Evolutionary conservation across 1,284 basidiomycete species (phyloP), one percentile per base, ranked within the genome.

Genomic region (Puccinia triticina): DNA sequence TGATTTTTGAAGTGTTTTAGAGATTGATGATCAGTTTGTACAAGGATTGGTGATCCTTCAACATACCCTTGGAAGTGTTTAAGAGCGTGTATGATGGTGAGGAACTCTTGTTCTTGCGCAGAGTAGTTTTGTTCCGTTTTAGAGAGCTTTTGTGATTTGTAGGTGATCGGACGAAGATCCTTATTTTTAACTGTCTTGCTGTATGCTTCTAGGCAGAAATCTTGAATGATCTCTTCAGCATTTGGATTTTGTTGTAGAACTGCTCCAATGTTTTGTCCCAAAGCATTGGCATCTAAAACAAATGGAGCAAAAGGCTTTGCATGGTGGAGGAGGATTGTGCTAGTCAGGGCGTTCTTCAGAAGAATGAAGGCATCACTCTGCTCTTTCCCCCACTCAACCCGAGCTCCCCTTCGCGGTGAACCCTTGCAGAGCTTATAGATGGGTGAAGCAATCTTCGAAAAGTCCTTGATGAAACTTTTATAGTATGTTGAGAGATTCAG

Each of bases 1-100:
- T 76, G 74, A 23, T 16, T 76, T 61, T 76, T 76, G 37, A 76
- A 76, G n/a, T 76, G 43, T n/a, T 61, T 76, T 16, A 76, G 74
- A 5, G 74, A 76, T 26, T 76, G 18, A 46, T 76, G 74, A n/a
- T 61, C 55, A 16, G 50, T 76, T 43, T n/a, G 29, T 4, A 76
- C 74, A 1, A 76, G 14, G 26, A 76, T 76, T 21, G 74, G 73
- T n/a, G 74, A 76, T 7, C 74, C 50, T 76, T 76, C 37, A n/a
- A 76, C 29, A 57, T 59, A 76, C 16, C 74, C 74, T 21, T 55
- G 2, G 43, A 76, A 57, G 21, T 76, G 50, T 43, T 76, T 76
- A 18, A 76, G 57, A 23, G 74, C 74, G 43, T 76, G 74, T 7
- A 76, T 29, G 3, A 75, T 75, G 8, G 73, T 50, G 5, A 75